Percentiles rank a stretch among this genome's conserved stretches.
phyloP scores from a whole-genome alignment of 1,284 basidiomycete species.

The Apiotrichum gracile region DNA sequence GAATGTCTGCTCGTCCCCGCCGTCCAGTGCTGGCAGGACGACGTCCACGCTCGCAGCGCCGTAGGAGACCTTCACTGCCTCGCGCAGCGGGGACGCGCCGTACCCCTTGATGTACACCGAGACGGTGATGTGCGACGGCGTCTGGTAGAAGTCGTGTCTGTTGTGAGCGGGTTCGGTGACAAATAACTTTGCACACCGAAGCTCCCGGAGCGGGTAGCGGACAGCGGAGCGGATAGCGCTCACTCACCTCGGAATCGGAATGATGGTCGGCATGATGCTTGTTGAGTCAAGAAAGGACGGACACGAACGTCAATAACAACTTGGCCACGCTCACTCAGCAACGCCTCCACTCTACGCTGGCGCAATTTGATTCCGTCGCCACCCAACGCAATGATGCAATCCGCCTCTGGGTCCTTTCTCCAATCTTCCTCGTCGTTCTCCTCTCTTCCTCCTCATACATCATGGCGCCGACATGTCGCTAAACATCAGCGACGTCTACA shows the following conservation, averaged over 20 bases:
- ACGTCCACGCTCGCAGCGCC: slow-evolving; percentile 11
- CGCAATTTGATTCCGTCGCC: slow-evolving; percentile 8
- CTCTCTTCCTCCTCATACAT: background rate
- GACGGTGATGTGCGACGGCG: slow-evolving; percentile 64
- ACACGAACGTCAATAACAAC: too few relatives aligned
- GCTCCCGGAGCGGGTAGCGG: too few relatives aligned
- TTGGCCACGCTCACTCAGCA: too few relatives aligned
- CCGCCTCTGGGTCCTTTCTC: too few relatives aligned
- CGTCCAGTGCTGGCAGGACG: slow-evolving; percentile 55
- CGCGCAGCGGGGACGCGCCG: slow-evolving; percentile 48
- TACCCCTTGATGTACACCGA: slow-evolving; percentile 72
- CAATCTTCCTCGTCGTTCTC: background rate
- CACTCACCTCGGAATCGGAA: background rate
- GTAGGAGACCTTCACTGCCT: slow-evolving; percentile 57
- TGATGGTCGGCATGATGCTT: too few relatives aligned
- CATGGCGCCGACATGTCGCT: slow-evolving; percentile 3
- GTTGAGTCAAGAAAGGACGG: too few relatives aligned
- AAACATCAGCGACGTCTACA: slow-evolving; percentile 21
- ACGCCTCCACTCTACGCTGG: too few relatives aligned
- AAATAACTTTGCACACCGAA: too few relatives aligned
- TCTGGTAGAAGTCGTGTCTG: slow-evolving; percentile 85
- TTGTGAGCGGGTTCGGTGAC: background rate
- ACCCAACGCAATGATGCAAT: too few relatives aligned
- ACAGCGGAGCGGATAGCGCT: too few relatives aligned
- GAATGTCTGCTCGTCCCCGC: slow-evolving; percentile 53